A percentile compares a stretch with the other conserved stretches of the same genome.
Evolutionary conservation across 495 filamentous ascomycete genomes (phyloP).

Genomic region (Trichoderma asperelloides): DNA sequence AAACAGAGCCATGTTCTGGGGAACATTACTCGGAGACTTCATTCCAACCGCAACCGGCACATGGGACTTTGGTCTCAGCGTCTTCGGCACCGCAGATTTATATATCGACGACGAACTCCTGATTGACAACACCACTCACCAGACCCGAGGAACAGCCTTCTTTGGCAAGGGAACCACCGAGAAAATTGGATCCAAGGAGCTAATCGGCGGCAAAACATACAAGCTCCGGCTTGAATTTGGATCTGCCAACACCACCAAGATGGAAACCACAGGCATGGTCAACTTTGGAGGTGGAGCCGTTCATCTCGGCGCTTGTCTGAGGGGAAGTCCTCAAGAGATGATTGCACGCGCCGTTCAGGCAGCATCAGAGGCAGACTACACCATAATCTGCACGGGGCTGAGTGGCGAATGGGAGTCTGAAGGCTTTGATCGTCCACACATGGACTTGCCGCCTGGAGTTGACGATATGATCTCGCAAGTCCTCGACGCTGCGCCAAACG

Average conservation of each 20-base stretch:
- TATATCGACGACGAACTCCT: constrained; percentile 55
- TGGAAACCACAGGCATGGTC: not conserved
- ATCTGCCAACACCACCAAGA: constrained; percentile 30
- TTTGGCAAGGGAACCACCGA: constrained; percentile 53
- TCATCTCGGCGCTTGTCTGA: not conserved
- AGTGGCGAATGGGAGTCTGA: constrained; percentile 86
- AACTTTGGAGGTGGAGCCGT: not conserved
- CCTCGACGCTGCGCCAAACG: constrained; percentile 59
- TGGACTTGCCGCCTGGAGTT: constrained; percentile 56
- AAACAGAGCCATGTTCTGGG: not conserved
- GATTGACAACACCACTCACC: constrained; percentile 56
- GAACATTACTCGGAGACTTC: not conserved
- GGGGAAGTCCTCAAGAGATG: not conserved
- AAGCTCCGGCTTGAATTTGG: constrained; percentile 54
- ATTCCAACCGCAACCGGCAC: constrained; percentile 12
- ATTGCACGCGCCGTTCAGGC: constrained; percentile 46
- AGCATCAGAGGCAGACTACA: constrained; percentile 62
- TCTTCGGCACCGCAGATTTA: constrained; percentile 55
- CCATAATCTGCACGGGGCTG: constrained; percentile 70
- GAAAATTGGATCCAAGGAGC: constrained; percentile 42
- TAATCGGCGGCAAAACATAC: constrained; percentile 52
- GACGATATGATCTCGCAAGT: constrained; percentile 62
- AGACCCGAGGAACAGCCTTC: constrained; percentile 51
- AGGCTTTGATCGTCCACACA: constrained; percentile 72
- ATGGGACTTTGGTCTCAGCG: constrained; percentile 52